Base-by-base conservation (phyloP, 2,329 filamentous ascomycete genomes). In the Aspergillus chevalieri region DNA sequence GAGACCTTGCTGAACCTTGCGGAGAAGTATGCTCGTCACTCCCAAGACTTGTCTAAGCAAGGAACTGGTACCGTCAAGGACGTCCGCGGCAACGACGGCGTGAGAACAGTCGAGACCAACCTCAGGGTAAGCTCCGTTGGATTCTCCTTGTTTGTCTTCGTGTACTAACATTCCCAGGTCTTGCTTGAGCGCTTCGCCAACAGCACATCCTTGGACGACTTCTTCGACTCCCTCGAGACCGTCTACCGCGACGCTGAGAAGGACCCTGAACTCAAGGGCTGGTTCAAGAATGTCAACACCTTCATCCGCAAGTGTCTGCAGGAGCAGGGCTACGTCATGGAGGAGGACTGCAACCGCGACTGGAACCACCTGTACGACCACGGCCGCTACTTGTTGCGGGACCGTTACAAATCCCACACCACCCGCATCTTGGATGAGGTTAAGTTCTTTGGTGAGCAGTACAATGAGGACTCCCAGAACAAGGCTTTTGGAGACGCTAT, bases 131-230 rank as follows among this genome's bases (percentile, higher is more conserved):
- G 72, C 62, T 10, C 26, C 9, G 4, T 30, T 30, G 10, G 7
- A 19, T 30, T 19, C 6, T 30, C 5, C 12, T 30, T 30, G 10
- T 30, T 8, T 6, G 36, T 19, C 36, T 39, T 39, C 15, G 36
- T 39, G n/a, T 19, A 17, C 8, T 17, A 9, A 19, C 61, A 68
- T 43, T 70, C 74, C 17, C 77, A 88, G 82, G 89, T 83, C 7
- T 77, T 98, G 17, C 84, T 98, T 58, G 93, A 97, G 76, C 87
- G 93, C 44, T 97, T 96, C 61, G 93, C 93, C 65, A 97, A 98
- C 70, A 85, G 85, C 63, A 97, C 93, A 7, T 96, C 91, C 0
- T 83, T 84, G 30, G 86, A 94, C 55, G 89, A 95, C 57, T 75
- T 97, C 3, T 89, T 93, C 74, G 84, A 87, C 15, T 83, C 90